A percentile compares a stretch with the other conserved stretches of the same genome.
Evolutionary conservation across 352 stramenopile species (phyloP).

Genomic region (Salisapilia sapeloensis): DNA sequence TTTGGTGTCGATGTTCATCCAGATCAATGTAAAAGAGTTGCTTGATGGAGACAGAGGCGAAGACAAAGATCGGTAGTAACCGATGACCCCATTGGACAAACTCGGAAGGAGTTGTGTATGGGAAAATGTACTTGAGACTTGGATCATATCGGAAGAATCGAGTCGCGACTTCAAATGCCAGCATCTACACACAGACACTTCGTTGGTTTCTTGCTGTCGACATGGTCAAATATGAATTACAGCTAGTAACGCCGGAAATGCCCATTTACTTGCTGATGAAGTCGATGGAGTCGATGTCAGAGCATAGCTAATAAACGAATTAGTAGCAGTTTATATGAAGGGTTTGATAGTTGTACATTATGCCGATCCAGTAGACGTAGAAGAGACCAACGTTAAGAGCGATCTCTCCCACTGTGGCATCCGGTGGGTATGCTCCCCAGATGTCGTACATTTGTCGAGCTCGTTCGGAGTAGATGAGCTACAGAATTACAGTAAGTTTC

Average conservation of each 20-base stretch:
- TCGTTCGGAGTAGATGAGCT: constrained; percentile 37
- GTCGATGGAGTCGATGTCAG: constrained; percentile 23
- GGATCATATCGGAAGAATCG: constrained; percentile 39
- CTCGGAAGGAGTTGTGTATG: constrained; percentile 36
- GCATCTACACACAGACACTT: constrained; percentile 10
- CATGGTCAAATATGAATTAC: background rate
- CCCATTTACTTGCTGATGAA: constrained; percentile 21
- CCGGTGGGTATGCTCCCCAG: constrained; percentile 26
- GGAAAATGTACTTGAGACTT: constrained; percentile 15
- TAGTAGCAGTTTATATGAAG: background rate
- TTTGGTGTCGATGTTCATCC: constrained; percentile 26
- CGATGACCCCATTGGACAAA: constrained; percentile 37
- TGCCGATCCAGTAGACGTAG: constrained; percentile 38
- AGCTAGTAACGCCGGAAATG: constrained; percentile 9
- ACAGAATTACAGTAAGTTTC: background rate
- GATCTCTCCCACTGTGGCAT: constrained; percentile 27
- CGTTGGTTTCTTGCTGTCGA: no score
- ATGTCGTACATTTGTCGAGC: constrained; percentile 38
- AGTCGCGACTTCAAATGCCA: constrained; percentile 32
- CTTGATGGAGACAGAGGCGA: constrained; percentile 21
- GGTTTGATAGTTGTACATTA: constrained; percentile 20
- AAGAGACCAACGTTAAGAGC: constrained; percentile 43
- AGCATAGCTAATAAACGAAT: constrained; percentile 14
- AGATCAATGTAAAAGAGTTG: constrained; percentile 40
- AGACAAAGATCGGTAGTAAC: constrained; percentile 26